These are phyloP conservation scores for Parietaria judaica DNA, from an alignment of 306 rosid genomes.

Conservation along the genomic window DNA sequence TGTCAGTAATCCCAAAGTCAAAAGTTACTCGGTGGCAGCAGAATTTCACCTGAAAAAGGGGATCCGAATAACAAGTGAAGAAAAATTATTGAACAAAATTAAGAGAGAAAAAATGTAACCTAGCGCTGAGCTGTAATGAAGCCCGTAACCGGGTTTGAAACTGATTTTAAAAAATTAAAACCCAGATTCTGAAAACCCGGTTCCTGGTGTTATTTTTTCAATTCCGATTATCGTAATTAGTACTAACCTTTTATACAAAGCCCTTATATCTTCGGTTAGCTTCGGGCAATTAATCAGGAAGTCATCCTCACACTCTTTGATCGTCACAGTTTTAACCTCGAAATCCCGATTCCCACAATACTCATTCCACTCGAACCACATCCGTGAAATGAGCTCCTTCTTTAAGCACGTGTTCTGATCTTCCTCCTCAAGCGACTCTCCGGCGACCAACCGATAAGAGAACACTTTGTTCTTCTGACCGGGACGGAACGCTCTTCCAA, in stretches of 20 bases:
- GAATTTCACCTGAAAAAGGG: slow-evolving; percentile 43
- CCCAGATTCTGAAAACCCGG: too few species aligned
- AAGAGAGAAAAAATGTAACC: too few species aligned
- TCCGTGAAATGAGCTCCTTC: slow-evolving; percentile 69
- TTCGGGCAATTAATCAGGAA: slow-evolving; percentile 48
- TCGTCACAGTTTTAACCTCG: slow-evolving; percentile 41
- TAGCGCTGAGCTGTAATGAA: too few species aligned
- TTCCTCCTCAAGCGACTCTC: slow-evolving; percentile 73
- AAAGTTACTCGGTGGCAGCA: slow-evolving; percentile 1
- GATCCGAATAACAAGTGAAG: slow-evolving; percentile 17
- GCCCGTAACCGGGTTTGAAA: background rate
- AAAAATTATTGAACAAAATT: background rate
- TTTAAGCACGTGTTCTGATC: slow-evolving; percentile 67
- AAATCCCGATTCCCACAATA: slow-evolving; percentile 54
- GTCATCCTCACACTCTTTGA: slow-evolving; percentile 52
- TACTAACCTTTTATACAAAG: slow-evolving; percentile 69
- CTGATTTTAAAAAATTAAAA: too few species aligned
- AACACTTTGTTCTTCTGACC: slow-evolving; percentile 74
- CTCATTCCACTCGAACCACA: slow-evolving; percentile 99
- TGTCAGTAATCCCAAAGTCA: background rate
- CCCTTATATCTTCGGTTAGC: slow-evolving; percentile 52
- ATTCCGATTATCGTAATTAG: background rate
- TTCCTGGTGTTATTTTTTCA: too few species aligned
- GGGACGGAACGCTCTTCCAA: slow-evolving; percentile 94
- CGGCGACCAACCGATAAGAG: slow-evolving; percentile 69